Evolutionary conservation across 78 protist species (phyloP).

Genomic region (Bodo saltans): DNA sequence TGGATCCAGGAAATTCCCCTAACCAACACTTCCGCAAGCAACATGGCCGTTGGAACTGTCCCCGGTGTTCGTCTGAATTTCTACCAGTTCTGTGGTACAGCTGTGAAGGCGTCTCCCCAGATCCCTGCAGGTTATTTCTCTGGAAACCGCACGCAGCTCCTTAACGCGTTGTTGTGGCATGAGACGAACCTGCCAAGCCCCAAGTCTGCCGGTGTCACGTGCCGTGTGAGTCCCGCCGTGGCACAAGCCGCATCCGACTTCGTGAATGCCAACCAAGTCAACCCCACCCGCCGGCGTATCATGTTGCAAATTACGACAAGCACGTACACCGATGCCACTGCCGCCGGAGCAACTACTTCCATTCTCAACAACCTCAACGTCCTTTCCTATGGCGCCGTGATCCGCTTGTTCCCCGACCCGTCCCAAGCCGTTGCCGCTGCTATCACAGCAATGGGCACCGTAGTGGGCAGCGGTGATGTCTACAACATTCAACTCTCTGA

Average conservation of each 20-base stretch:
- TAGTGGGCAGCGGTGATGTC: no score
- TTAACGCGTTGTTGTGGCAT: neutral
- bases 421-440: neutral
- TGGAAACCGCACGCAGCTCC: neutral
- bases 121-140: neutral
- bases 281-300: neutral
- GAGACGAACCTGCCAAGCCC: neutral
- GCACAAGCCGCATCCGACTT: neutral
- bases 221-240: neutral
- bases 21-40: neutral
- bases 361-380: neutral
- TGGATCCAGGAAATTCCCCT: conserved; percentile 10
- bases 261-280: neutral
- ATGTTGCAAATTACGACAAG: neutral
- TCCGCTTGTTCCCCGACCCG: neutral
- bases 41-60: neutral
- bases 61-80: neutral
- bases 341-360: neutral
- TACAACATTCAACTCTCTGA: neutral
- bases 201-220: neutral
- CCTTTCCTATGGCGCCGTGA: neutral
- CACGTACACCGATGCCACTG: neutral
- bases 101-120: neutral
- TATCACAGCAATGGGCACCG: neutral
- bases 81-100: neutral